Percentiles rank a stretch among this genome's conserved stretches.
phyloP scores from a whole-genome alignment of 1,284 basidiomycete species.

The Schizophyllum amplum region DNA sequence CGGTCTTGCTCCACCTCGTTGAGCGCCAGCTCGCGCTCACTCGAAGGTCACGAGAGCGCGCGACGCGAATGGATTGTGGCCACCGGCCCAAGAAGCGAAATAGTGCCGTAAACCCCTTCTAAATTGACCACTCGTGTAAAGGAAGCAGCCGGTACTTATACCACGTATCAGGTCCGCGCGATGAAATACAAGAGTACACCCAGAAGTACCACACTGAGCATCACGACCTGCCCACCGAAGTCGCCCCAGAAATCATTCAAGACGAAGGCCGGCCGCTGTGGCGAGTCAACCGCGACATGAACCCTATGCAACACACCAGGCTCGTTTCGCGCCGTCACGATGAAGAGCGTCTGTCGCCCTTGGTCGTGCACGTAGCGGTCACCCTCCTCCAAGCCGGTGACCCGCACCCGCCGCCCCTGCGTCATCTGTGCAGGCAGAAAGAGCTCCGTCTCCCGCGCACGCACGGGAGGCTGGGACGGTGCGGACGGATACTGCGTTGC shows the following conservation, averaged over 20 bases:
- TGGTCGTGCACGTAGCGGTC: conserved; percentile 50
- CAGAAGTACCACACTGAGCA: neutral
- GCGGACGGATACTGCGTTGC: conserved; percentile 25
- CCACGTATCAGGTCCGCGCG: neutral
- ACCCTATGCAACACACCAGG: conserved; percentile 41
- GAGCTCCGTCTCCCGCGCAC: conserved; percentile 65
- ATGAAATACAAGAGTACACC: neutral
- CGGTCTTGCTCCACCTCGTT: too few relatives aligned
- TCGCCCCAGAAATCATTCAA: conserved; percentile 61
- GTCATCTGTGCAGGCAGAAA: conserved; percentile 63
- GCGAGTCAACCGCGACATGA: conserved; percentile 45
- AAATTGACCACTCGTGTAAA: neutral
- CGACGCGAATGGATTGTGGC: too few relatives aligned
- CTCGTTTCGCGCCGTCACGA: conserved; percentile 38
- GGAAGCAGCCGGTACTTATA: too few relatives aligned
- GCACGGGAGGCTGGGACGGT: conserved; percentile 29
- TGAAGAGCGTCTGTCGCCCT: conserved; percentile 57
- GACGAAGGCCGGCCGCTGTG: conserved; percentile 39
- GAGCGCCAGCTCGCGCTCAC: too few relatives aligned
- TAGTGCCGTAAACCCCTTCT: neutral
- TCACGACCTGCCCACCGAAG: conserved; percentile 36
- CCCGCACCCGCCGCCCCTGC: conserved; percentile 46
- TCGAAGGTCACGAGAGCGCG: too few relatives aligned
- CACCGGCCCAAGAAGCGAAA: too few relatives aligned
- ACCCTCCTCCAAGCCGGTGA: conserved; percentile 40